Evolutionary conservation across 1,139 yeast genomes (phyloP).

Genomic region (Hanseniaspora gamundiae): DNA sequence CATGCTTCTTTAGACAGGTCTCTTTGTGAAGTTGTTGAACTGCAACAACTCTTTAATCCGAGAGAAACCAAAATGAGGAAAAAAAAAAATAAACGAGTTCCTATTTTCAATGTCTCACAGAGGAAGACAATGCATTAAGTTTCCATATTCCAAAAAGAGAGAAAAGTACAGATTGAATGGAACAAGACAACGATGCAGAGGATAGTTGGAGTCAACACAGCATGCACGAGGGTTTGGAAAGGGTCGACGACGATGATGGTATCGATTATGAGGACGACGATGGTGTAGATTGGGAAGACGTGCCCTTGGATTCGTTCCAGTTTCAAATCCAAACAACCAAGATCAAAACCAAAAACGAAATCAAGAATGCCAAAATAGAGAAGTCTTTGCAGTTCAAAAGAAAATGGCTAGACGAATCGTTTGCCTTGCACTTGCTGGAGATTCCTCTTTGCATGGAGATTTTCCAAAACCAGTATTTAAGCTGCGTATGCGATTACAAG

Average conservation of each 20-base stretch:
- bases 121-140: too few species aligned
- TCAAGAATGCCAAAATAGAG: background rate
- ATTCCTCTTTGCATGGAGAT: conserved; percentile 14
- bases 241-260: conserved; percentile 1
- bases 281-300: conserved; percentile 16
- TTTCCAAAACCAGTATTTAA: conserved; percentile 9
- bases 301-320: conserved; percentile 9
- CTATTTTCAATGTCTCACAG: too few species aligned
- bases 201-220: conserved; percentile 1
- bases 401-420: conserved; percentile 11
- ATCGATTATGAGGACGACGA: conserved; percentile 9
- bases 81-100: background rate
- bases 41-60: background rate
- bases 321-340: background rate
- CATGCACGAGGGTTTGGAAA: background rate
- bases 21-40: too few species aligned
- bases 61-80: background rate
- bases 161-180: too few species aligned
- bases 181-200: background rate
- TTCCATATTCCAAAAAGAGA: too few species aligned
- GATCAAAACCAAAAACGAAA: background rate
- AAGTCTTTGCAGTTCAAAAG: background rate
- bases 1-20: too few species aligned
- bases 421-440: conserved; percentile 11
- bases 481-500: conserved; percentile 13